These are phyloP conservation scores for Albifimbria verrucaria DNA, from an alignment of 2,329 filamentous ascomycete species.

Conservation along the genomic window DNA sequence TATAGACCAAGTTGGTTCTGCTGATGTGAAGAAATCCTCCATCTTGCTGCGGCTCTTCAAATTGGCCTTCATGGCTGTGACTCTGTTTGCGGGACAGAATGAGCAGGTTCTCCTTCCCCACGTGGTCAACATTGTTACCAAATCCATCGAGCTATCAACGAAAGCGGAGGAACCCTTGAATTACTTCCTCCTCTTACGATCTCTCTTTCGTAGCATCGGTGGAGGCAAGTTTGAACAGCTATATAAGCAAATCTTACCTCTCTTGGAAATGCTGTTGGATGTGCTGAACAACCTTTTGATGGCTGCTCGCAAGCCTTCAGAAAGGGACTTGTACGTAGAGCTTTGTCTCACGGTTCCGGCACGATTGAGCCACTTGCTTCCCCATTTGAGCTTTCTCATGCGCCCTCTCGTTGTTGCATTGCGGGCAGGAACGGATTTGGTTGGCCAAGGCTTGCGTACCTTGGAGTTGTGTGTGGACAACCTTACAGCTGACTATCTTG, in stretches of 20 bases:
- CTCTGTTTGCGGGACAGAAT: constrained; percentile 89
- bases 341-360: constrained; percentile 94
- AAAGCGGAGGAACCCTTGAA: constrained; percentile 98
- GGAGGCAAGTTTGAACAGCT: constrained; percentile 96
- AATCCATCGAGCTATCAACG: constrained; percentile 93
- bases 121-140: constrained; percentile 94
- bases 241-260: constrained; percentile 94
- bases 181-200: constrained; percentile 90
- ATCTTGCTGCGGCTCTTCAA: constrained; percentile 95
- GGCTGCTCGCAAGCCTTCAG: constrained; percentile 83
- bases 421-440: constrained; percentile 85
- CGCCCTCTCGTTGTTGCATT: constrained; percentile 93
- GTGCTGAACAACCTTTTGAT: constrained; percentile 93
- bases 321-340: constrained; percentile 95
- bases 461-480: constrained; percentile 98
- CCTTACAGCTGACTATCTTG: constrained; percentile 92
- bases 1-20: constrained; percentile 90
- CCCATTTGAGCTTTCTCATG: constrained; percentile 96
- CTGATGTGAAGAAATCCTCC: constrained; percentile 87
- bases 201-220: constrained; percentile 92
- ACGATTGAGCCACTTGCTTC: constrained; percentile 86
- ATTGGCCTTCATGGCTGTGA: constrained; percentile 98
- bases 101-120: constrained; percentile 94
- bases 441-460: constrained; percentile 89
- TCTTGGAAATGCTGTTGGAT: constrained; percentile 95